Evolutionary conservation across 2,329 filamentous ascomycete species (phyloP), one percentile per base, ranked within the genome.

Genomic region (Alternaria consortialis): DNA sequence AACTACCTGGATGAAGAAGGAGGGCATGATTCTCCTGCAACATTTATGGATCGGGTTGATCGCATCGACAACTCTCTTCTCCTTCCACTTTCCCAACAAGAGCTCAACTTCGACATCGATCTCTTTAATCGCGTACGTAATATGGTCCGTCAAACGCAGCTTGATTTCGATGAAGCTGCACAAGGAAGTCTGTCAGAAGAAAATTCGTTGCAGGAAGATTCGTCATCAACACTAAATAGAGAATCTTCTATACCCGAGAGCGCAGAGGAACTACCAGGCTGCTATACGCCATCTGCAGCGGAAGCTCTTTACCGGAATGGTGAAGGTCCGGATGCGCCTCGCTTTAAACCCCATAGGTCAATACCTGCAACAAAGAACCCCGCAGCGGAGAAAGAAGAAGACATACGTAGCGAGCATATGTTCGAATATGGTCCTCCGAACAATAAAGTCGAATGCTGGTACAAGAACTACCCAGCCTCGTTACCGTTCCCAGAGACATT

Each of bases 401-500:
- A 37, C 3, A 52, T 47, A 11, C 43, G 51, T 39, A 29, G 34
- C 7, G 54, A 68, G 40, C 68, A 53, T 7, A n/a, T 39, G 8
- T 75, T 68, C 56, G 60, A 57, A 11, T 77, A 76, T 23, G 74
- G 74, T 11, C 72, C 68, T 5, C 67, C 68, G 1, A 51, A 62
- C 2, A 75, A 71, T 52, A 60, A 71, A 9, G 9, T 40, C 0
- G 74, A 77, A 56, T 34, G 31, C 27, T 74, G 71, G 69, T 55
- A 69, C 58, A 62, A 63, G 8, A 62, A 70, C 3, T 55, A 62
- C 32, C 66, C 72, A 23, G 43, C 66, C 31, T 59, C 63, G 4
- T 58, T 77, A 7, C 67, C 68, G 5, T 76, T 76, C 29, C 71
- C 72, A 9, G 71, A 77, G 54, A 76, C 67, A 0, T 58, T 69